Base-by-base conservation (phyloP, 78 protist genomes). In the Chrysochromulina parva region DNA sequence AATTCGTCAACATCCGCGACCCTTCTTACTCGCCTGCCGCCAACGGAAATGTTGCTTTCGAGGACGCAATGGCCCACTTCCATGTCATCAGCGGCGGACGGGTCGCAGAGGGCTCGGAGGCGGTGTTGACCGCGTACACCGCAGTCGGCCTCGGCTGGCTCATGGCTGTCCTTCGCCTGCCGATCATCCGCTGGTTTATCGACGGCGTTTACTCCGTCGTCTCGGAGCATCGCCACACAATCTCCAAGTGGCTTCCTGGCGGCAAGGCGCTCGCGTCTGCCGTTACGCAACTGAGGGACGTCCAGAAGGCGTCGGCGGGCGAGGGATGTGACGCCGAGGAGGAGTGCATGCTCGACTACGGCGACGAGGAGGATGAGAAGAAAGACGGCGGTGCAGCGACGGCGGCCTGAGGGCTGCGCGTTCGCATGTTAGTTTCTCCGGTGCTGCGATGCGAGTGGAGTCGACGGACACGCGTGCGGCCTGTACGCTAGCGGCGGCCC, bases 61-160 rank as follows among this genome's bases (percentile, higher is more conserved):
- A 69, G 24, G 78, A 69, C 6, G 78, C 78, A 19, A 69, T 69
- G 78, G 13, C 50, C 5, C 38, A 24, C 38, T 14, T 69, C 38
- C 78, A 69, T 13, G 78, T 69, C 2, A 6, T 24, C 50, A 16
- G 78, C 54, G 50, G 28, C 28, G 28, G 71, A 9, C 4, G 71
- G 52, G 78, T 69, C 50, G 2, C 16, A 50, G 4, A 11, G 50
- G 78, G 78, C 2, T 28, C 78, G 14, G 78, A 69, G 16, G 78
- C 78, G 13, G 78, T 69, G 26, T 3, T 69, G 14, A 14, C 50
- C 24, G 78, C 78, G 53, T 69, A 69, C 50, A 17, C 5, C 13
- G 78, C 78, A 11, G 78, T 69, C 26, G 78, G 78, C 52, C 78
- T 69, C 9, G 78, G 78, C 54, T 69, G 78, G 78, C 50, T 69